A percentile compares a stretch with the other conserved stretches of the same genome.
Evolutionary conservation across 352 stramenopile species (phyloP).

Genomic region (Globisporangium solare): DNA sequence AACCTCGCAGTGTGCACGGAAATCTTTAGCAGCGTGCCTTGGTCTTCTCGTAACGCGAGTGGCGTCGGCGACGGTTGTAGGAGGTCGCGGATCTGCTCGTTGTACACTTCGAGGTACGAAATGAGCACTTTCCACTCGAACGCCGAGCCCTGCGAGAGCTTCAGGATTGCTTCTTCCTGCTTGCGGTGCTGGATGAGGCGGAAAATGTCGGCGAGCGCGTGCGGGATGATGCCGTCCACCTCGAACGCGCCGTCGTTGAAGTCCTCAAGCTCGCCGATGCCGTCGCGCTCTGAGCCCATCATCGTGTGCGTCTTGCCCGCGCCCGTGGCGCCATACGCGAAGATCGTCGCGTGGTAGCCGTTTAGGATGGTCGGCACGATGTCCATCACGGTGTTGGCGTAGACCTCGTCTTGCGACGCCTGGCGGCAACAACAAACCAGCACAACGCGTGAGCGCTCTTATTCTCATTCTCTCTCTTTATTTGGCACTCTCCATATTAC

Average conservation of each 20-base stretch:
- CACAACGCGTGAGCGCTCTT: background rate
- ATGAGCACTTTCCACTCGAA: conserved; percentile 79
- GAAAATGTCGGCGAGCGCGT: conserved; percentile 54
- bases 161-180: conserved; percentile 40
- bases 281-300: conserved; percentile 66
- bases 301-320: conserved; percentile 73
- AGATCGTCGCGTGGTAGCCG: conserved; percentile 81
- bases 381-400: conserved; percentile 51
- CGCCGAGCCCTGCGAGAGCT: conserved; percentile 33
- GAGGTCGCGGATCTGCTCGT: conserved; percentile 89
- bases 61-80: conserved; percentile 42
- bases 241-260: conserved; percentile 33
- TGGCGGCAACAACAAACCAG: conserved; percentile 1
- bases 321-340: conserved; percentile 59
- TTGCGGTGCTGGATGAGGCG: conserved; percentile 61
- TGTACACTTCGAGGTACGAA: conserved; percentile 92
- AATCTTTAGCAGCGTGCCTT: conserved; percentile 18
- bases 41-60: conserved; percentile 44
- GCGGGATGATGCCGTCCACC: conserved; percentile 85
- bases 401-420: conserved; percentile 48
- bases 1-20: too few relatives aligned
- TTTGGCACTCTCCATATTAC: too few relatives aligned
- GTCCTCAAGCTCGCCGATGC: conserved; percentile 34
- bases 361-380: conserved; percentile 65
- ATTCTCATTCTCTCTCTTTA: too few relatives aligned